Evolutionary conservation across 2,329 filamentous ascomycete genomes (phyloP).

Genomic region (Golovinomyces cichoracearum): DNA sequence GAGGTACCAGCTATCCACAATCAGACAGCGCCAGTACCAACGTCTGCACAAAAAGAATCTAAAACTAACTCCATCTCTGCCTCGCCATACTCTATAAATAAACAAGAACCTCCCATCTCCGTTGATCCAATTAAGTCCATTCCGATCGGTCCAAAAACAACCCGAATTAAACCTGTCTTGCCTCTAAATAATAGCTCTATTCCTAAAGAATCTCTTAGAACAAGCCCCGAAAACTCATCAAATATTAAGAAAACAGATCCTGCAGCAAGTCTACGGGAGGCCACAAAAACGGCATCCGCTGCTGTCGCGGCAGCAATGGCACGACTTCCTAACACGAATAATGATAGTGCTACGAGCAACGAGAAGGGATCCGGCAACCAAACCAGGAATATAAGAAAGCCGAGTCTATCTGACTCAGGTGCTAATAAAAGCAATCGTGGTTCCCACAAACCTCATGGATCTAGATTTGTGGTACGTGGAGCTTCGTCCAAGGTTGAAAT

Average conservation of each 20-base stretch:
- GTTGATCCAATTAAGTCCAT: conserved; percentile 2
- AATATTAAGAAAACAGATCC: conserved; percentile 5
- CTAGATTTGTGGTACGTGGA: conserved; percentile 15
- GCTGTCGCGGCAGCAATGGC: conserved; percentile 63
- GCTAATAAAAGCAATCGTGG: conserved; percentile 19
- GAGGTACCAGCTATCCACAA: conserved; percentile 16
- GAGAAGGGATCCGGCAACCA: conserved; percentile 46
- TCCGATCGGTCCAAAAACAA: conserved; percentile 17
- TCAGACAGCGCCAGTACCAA: conserved; percentile 30
- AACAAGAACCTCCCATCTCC: conserved; percentile 4
- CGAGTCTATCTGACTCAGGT: conserved; percentile 15
- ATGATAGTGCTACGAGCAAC: conserved; percentile 34
- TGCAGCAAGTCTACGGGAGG: conserved; percentile 29
- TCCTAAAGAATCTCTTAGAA: conserved; percentile 18
- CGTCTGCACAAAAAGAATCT: conserved; percentile 42
- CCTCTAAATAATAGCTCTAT: conserved; percentile 28
- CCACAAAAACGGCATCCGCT: conserved; percentile 47
- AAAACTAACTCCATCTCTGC: conserved; percentile 26
- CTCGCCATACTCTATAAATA: conserved; percentile 9
- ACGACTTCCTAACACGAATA: conserved; percentile 25
- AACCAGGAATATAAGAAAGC: conserved; percentile 24
- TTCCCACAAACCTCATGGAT: conserved; percentile 9
- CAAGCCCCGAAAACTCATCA: conserved; percentile 12
- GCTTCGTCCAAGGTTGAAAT: conserved; percentile 52
- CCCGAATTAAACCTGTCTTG: conserved; percentile 37